Percentiles rank a stretch among this genome's conserved stretches.
Evolutionary conservation across 345 rosid genomes (phyloP).

Genomic region (Geranium rotundifolium): DNA sequence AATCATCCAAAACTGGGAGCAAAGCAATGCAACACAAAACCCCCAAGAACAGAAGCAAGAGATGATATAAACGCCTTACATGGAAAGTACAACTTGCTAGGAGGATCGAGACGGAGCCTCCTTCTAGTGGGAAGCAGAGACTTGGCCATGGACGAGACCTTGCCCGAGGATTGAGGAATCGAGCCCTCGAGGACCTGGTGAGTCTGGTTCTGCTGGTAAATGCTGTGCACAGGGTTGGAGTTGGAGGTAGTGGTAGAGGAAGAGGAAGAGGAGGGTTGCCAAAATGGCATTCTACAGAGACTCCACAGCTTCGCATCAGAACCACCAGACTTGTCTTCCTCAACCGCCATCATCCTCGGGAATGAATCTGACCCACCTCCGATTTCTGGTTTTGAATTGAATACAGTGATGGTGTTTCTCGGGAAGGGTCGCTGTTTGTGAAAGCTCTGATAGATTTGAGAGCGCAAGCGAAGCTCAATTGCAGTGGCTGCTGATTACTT

Average conservation of each 20-base stretch:
- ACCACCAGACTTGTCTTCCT: slow-evolving; percentile 24
- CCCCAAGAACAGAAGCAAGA: background rate
- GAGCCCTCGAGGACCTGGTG: slow-evolving; percentile 24
- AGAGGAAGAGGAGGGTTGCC: slow-evolving; percentile 36
- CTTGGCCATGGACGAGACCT: slow-evolving; percentile 48
- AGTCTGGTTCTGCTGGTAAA: slow-evolving; percentile 25
- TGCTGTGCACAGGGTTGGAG: slow-evolving; percentile 18
- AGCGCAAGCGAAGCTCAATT: too few species aligned
- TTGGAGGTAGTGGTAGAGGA: slow-evolving; percentile 24
- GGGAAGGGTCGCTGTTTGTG: slow-evolving; percentile 7
- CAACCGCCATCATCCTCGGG: slow-evolving; percentile 20
- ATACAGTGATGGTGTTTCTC: background rate
- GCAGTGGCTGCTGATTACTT: slow-evolving; percentile 1
- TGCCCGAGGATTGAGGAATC: slow-evolving; percentile 16
- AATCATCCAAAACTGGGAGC: background rate
- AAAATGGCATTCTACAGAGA: slow-evolving; percentile 42
- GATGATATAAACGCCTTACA: slow-evolving; percentile 21
- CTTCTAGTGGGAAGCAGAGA: slow-evolving; percentile 58
- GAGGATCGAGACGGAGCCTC: slow-evolving; percentile 66
- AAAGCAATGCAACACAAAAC: too few species aligned
- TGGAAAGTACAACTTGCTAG: slow-evolving; percentile 61
- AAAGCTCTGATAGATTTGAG: too few species aligned
- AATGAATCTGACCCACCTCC: background rate
- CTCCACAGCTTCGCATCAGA: slow-evolving; percentile 28
- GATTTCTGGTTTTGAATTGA: background rate